phyloP scores from a whole-genome alignment of 176 grass and related monocot species.

The Lolium multiflorum region DNA sequence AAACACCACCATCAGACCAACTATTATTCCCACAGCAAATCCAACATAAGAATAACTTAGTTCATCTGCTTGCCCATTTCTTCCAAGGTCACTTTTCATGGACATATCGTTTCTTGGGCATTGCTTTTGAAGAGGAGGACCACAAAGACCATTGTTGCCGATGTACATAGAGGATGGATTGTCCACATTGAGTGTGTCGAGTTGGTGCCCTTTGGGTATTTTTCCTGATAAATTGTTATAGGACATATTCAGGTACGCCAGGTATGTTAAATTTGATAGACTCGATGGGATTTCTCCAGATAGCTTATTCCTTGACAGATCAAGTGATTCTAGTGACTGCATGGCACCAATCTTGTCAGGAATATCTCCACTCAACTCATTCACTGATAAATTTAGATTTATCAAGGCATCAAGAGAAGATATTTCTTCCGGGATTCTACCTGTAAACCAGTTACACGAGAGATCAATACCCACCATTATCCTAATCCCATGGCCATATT shows the following conservation, averaged over 20 bases:
- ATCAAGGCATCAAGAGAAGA: not conserved
- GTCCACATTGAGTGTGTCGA: not conserved
- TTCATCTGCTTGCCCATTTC: not conserved
- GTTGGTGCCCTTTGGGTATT: not conserved
- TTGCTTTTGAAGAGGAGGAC: not conserved
- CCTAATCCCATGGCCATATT: constrained; percentile 1
- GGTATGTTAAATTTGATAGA: not conserved
- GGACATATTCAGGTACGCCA: not conserved
- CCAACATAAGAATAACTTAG: not conserved
- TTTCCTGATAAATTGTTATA: not conserved
- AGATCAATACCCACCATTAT: not conserved
- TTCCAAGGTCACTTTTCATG: not conserved
- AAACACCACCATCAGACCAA: not conserved
- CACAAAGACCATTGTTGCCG: not conserved
- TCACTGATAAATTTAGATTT: not conserved
- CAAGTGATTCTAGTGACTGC: not conserved
- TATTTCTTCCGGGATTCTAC: not conserved
- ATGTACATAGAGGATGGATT: not conserved
- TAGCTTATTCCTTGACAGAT: not conserved
- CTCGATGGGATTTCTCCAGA: not conserved
- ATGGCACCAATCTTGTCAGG: not conserved
- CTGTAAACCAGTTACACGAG: not conserved
- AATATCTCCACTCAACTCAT: not conserved
- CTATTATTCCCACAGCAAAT: not conserved
- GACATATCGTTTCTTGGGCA: not conserved